Percentiles rank a stretch among this genome's conserved stretches.
Evolutionary conservation across 345 rosid species (phyloP).

Genomic region (Carallia pectinifolia): DNA sequence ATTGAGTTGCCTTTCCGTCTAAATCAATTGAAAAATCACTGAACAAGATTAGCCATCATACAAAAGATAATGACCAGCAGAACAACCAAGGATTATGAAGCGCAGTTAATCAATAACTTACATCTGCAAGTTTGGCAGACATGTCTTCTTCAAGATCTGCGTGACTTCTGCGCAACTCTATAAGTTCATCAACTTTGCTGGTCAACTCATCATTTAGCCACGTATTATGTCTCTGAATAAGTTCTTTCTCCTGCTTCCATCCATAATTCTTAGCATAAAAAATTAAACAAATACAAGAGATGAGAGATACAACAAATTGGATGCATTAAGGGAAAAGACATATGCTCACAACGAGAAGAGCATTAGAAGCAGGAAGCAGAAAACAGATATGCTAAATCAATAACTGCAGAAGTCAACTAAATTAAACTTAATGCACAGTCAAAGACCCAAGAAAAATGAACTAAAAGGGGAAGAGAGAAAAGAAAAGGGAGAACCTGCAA

Average conservation of each 20-base stretch:
- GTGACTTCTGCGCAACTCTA: slow-evolving; percentile 58
- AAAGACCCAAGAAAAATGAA: no score
- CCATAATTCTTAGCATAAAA: slow-evolving; percentile 11
- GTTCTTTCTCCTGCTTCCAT: slow-evolving; percentile 80
- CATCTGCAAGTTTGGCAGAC: slow-evolving; percentile 74
- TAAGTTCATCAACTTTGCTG: slow-evolving; percentile 59
- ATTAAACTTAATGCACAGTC: no score
- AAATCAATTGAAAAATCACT: slow-evolving; percentile 14
- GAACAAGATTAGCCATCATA: background rate
- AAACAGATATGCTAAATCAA: no score
- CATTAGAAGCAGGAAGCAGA: background rate
- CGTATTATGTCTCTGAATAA: slow-evolving; percentile 72
- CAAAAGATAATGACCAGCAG: background rate
- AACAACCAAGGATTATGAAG: background rate
- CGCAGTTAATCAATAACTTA: slow-evolving; percentile 26
- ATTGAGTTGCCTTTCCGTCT: slow-evolving; percentile 60
- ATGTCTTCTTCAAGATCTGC: slow-evolving; percentile 75
- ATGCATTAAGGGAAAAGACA: background rate
- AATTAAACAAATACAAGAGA: background rate
- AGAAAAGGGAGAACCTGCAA: no score
- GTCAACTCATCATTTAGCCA: slow-evolving; percentile 95
- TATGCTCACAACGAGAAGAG: background rate
- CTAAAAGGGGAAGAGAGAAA: no score
- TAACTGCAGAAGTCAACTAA: no score
- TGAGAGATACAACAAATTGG: background rate